These are phyloP conservation scores for Chlorophyllum brunneum DNA, from an alignment of 768 basidiomycete species.

Conservation along the genomic window DNA sequence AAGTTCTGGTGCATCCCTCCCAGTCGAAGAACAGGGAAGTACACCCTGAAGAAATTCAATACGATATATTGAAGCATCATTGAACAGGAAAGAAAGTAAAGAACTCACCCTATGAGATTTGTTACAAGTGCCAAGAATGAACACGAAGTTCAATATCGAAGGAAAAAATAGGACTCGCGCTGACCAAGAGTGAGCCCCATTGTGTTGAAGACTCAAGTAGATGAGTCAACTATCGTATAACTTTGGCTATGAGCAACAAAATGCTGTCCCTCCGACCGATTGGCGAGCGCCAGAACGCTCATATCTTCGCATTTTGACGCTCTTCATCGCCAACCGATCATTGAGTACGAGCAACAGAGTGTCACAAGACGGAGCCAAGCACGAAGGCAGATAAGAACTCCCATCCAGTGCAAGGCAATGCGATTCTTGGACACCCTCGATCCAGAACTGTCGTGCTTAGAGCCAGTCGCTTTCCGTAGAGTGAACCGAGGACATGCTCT, in stretches of 20 bases:
- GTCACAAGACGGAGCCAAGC: constrained; percentile 45
- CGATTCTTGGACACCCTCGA: constrained; percentile 48
- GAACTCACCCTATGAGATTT: constrained; percentile 15
- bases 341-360: constrained; percentile 50
- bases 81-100: constrained; percentile 17
- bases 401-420: constrained; percentile 25
- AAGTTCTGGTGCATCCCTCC: constrained; percentile 75
- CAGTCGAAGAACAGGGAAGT: constrained; percentile 44
- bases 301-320: constrained; percentile 59
- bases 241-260: constrained; percentile 83
- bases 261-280: constrained; percentile 33
- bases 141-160: constrained; percentile 45
- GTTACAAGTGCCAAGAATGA: constrained; percentile 20
- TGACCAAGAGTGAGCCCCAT: constrained; percentile 90
- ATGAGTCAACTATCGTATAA: constrained; percentile 72
- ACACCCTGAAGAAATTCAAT: constrained; percentile 94
- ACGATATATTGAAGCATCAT: constrained; percentile 53
- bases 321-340: constrained; percentile 35
- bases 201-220: constrained; percentile 60
- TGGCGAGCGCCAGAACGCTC: constrained; percentile 57
- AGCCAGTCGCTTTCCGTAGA: constrained; percentile 70
- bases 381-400: constrained; percentile 17
- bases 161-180: constrained; percentile 48
- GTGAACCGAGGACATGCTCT: constrained; percentile 56
- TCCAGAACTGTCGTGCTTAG: constrained; percentile 63